Evolutionary conservation across 2,329 filamentous ascomycete genomes (phyloP), one percentile per base, ranked within the genome.

Genomic region (Xylaria sp.): DNA sequence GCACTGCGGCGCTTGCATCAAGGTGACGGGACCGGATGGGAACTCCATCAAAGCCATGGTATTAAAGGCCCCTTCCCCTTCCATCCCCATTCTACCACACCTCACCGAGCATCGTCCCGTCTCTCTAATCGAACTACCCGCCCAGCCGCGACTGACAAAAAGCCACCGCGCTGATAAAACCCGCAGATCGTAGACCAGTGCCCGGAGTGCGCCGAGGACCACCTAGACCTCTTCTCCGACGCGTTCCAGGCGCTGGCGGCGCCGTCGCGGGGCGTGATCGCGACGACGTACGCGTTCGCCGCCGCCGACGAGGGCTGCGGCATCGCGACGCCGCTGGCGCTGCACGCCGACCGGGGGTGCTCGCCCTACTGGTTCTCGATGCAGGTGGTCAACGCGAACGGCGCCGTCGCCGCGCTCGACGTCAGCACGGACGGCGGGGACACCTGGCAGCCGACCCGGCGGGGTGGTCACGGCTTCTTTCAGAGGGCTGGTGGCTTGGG

Each of bases 11-110:
- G 73, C 77, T 18, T 89, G 87, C 59, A 72, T 89, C 11, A 69
- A 77, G 47, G 83, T 89, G 29, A 84, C 77, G 2, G 82, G 82
- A 0, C 80, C 79, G 3, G 75, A 68, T 13, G 84, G 84, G 17
- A 82, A 81, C 53, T 75, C 73, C 20, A 78, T 89, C 67, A 87
- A 77, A 26, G 85, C 81, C 38, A 89, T 89, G 86, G 82, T 86
- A n/a, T n/a, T n/a, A n/a, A 72, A 69, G 72, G 56, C 37, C 7
- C 9, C 2, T 29, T 24, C 18, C 4, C 18, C 4, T 22, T 17
- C 34, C 20, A 24, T 4, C 6, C 37, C 22, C 2, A n/a, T n/a
- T 34, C 7, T 7, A 34, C 3, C 29, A 21, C 21, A 18, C 11
- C 8, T 16, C 21, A 26, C n/a, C n/a, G n/a, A n/a, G n/a, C n/a